These are phyloP conservation scores for Sclerotinia nivalis DNA, from an alignment of 2,329 filamentous ascomycete genomes.

Conservation along the genomic window DNA sequence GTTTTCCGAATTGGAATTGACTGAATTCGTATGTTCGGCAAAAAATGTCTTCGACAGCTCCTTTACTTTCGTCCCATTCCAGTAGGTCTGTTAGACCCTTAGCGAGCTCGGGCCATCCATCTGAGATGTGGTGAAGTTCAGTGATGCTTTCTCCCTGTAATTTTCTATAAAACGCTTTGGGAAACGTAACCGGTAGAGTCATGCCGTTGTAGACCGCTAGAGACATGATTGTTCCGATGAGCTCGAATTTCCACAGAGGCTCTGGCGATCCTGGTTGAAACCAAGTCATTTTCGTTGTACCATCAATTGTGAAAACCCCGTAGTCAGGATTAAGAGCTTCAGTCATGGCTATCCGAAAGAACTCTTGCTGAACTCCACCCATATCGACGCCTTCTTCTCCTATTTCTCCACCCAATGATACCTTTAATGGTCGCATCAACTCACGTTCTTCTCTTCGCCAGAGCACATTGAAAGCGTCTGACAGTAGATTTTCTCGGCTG, in stretches of 20 bases:
- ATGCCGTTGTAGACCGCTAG: conserved; percentile 92
- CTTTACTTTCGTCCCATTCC: conserved; percentile 73
- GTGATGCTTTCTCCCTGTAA: conserved; percentile 70
- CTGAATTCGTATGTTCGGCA: conserved; percentile 86
- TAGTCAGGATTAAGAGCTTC: conserved; percentile 77
- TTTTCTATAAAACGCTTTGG: conserved; percentile 78
- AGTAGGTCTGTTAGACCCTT: conserved; percentile 72
- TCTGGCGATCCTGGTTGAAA: conserved; percentile 82
- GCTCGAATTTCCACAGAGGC: conserved; percentile 85
- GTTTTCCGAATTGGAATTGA: conserved; percentile 56
- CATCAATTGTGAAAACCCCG: conserved; percentile 77
- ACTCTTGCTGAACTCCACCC: conserved; percentile 94
- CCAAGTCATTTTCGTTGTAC: conserved; percentile 78
- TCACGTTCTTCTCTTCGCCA: conserved; percentile 85
- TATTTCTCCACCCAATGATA: conserved; percentile 77
- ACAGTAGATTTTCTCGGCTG: conserved; percentile 64
- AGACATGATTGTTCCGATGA: conserved; percentile 84
- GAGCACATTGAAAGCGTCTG: conserved; percentile 81
- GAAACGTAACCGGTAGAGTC: conserved; percentile 87
- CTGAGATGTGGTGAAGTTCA: conserved; percentile 73
- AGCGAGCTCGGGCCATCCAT: conserved; percentile 83
- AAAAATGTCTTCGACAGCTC: conserved; percentile 79
- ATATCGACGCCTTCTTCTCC: conserved; percentile 92
- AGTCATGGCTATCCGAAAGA: conserved; percentile 81
- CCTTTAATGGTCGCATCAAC: conserved; percentile 80